Evolutionary conservation across 176 grass and related monocot species (phyloP).

Genomic region (Alopecurus myosuroides): DNA sequence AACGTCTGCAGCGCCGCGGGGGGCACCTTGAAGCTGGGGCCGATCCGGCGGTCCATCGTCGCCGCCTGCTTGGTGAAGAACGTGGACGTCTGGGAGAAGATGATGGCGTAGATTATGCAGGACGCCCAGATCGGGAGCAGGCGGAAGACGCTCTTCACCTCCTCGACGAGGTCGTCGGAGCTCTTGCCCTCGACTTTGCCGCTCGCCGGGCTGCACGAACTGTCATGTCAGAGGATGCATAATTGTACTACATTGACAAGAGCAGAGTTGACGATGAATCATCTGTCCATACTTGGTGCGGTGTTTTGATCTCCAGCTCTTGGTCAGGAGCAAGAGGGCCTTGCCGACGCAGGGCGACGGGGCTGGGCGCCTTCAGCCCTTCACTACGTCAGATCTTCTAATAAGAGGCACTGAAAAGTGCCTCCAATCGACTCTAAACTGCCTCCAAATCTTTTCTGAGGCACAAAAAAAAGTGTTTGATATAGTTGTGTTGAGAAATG

Average conservation of each 20-base stretch:
- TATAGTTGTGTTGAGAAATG: too few relatives aligned
- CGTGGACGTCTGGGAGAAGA: conserved; percentile 52
- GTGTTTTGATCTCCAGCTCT: neutral
- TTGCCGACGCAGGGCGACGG: conserved; percentile 37
- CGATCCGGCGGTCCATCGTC: conserved; percentile 62
- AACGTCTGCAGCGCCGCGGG: conserved; percentile 57
- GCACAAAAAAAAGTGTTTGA: too few relatives aligned
- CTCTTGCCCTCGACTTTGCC: neutral
- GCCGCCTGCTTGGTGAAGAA: conserved; percentile 75
- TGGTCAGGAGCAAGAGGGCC: conserved; percentile 9
- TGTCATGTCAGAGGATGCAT: neutral
- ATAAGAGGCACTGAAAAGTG: too few relatives aligned
- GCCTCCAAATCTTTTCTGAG: too few relatives aligned
- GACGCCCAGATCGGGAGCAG: conserved; percentile 57
- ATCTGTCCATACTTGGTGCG: neutral
- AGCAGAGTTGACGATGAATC: neutral
- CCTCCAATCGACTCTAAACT: too few relatives aligned
- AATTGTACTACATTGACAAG: neutral
- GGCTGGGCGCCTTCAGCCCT: too few relatives aligned
- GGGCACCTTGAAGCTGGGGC: conserved; percentile 42
- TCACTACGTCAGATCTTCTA: too few relatives aligned
- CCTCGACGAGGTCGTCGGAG: conserved; percentile 24
- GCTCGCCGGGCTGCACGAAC: conserved; percentile 12
- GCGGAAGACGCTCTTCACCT: conserved; percentile 37
- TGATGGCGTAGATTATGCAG: conserved; percentile 59